Evolutionary conservation across 169 alveolate genomes (phyloP).

Genomic region (Cryptosporidium tyzzeri): DNA sequence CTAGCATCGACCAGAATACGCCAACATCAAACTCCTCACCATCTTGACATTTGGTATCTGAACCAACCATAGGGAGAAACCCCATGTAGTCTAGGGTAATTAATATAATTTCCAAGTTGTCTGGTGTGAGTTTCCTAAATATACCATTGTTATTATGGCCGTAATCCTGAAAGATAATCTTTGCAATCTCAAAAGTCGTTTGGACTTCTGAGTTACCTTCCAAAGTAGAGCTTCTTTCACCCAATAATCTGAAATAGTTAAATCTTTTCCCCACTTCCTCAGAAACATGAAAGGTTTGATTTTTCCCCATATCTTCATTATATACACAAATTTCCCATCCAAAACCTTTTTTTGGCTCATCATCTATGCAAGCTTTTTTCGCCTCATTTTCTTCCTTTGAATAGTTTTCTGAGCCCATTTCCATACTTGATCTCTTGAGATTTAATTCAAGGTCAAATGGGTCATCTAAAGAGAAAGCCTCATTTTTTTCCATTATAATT

Average conservation of each 20-base stretch:
- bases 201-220: neutral
- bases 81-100: slow-evolving; percentile 67
- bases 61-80: slow-evolving; percentile 57
- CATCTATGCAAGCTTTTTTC: neutral
- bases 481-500: slow-evolving; percentile 3
- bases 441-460: slow-evolving; percentile 59
- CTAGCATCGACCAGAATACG: slow-evolving; percentile 58
- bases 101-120: slow-evolving; percentile 22
- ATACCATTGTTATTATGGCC: slow-evolving; percentile 13
- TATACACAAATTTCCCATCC: slow-evolving; percentile 69
- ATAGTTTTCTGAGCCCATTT: slow-evolving; percentile 1
- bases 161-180: slow-evolving; percentile 34
- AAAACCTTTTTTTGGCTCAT: slow-evolving; percentile 3
- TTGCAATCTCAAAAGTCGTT: slow-evolving; percentile 39
- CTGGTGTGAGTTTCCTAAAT: slow-evolving; percentile 22
- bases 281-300: slow-evolving; percentile 39
- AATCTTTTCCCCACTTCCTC: slow-evolving; percentile 40
- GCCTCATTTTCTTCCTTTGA: neutral
- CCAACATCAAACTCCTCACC: slow-evolving; percentile 37
- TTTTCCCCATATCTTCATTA: slow-evolving; percentile 15
- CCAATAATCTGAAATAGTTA: slow-evolving; percentile 23
- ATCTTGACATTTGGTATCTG: neutral
- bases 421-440: slow-evolving; percentile 34
- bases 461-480: slow-evolving; percentile 10
- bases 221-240: slow-evolving; percentile 9